Evolutionary conservation across 345 rosid species (phyloP), one percentile per base, ranked within the genome.

Genomic region (Moringa oleifera): DNA sequence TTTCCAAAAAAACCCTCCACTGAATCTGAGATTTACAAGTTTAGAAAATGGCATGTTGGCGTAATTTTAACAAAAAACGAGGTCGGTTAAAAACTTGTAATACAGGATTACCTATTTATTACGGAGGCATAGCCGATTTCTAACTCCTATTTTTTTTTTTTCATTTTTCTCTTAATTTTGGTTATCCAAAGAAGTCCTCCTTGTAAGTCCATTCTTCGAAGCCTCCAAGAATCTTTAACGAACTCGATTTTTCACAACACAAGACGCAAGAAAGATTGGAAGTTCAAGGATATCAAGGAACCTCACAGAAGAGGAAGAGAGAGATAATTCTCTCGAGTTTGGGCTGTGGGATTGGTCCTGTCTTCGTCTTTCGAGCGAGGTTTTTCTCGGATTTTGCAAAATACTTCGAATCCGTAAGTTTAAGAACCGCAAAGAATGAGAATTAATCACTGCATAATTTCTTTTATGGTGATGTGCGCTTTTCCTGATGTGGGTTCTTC

Each of bases 71-170:
- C 12, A 15, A 36, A 60, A 37, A 2, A 0, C 7, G 2, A 13
- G 61, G 64, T 24, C 67, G 11, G 17, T 25, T 36, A 36, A 23
- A 7, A n/a, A 57, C 20, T 22, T 23, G 8, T 36, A 2, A 22
- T 47, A 31, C 53, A 20, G 74, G 64, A 63, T 37, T 60, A 59
- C 70, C 64, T 46, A 73, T 73, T 70, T 63, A 70, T 70, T 70
- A 63, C 57, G 49, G 51, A n/a, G 51, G 23, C 53, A 7, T 25
- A 12, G 18, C 45, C 6, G 23, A 20, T 19, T 20, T 71, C 61
- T 53, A 51, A 25, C 23, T 7, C 50, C 33, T 22, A 20, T 11
- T 25, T 62, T 51, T 18, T 3, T 1, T 19, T 60, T 60, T n/a
- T 24, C 37, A 33, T 33, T 13, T 22, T 25, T 8, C 33, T 28